These are phyloP conservation scores for Arthroderma sp. DNA, from an alignment of 2,329 filamentous ascomycete species.

Conservation along the genomic window DNA sequence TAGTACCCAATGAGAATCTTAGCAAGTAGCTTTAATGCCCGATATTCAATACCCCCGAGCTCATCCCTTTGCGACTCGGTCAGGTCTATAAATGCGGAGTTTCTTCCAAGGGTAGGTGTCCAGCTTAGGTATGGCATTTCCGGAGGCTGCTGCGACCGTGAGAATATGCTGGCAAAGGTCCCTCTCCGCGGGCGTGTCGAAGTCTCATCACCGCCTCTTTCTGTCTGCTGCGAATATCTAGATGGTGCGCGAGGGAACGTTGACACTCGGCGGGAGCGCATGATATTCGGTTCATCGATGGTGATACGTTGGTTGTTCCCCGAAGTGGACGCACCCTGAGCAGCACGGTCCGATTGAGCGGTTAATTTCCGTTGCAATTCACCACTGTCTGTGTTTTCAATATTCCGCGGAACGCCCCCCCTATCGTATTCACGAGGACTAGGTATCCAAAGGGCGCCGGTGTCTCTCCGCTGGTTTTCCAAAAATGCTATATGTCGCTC, in stretches of 20 bases:
- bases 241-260: conserved; percentile 29
- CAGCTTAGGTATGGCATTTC: conserved; percentile 78
- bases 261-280: conserved; percentile 20
- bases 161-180: conserved; percentile 21
- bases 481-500: conserved; percentile 82
- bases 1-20: conserved; percentile 69
- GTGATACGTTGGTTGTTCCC: conserved; percentile 28
- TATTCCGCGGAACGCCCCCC: conserved; percentile 55
- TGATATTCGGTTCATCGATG: conserved; percentile 34
- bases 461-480: conserved; percentile 66
- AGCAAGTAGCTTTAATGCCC: conserved; percentile 74
- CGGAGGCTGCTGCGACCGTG: conserved; percentile 22
- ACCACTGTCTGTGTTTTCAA: conserved; percentile 26
- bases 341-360: conserved; percentile 13
- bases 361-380: conserved; percentile 20
- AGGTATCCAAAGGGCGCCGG: conserved; percentile 70
- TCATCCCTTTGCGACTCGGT: conserved; percentile 88
- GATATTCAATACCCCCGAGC: conserved; percentile 90
- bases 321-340: conserved; percentile 10
- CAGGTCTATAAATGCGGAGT: conserved; percentile 81
- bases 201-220: conserved; percentile 14
- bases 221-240: conserved; percentile 21
- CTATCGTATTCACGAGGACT: conserved; percentile 82
- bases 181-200: conserved; percentile 14
- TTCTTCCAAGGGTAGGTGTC: conserved; percentile 81